Evolutionary conservation across 441 rosid species (phyloP).

Genomic region (Dalechampia spathulata): DNA sequence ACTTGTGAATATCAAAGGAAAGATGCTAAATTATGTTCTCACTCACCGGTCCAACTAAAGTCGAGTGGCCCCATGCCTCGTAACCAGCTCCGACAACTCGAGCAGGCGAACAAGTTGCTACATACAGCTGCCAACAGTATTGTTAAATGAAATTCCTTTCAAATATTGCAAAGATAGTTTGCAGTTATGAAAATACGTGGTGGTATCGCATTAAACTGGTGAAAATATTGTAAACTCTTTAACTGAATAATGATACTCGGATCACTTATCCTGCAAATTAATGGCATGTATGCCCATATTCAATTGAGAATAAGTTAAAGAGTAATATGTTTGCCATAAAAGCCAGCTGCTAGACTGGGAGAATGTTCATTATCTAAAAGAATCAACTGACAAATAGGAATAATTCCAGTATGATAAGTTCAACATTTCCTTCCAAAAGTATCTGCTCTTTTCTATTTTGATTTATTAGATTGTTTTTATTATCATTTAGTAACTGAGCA

Average conservation of each 20-base stretch:
- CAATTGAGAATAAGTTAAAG: background rate
- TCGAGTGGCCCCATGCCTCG: slow-evolving; percentile 99
- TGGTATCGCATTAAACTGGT: too few species aligned
- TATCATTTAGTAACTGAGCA: too few species aligned
- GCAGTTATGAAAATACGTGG: background rate
- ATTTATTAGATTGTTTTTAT: too few species aligned
- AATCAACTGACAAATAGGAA: too few species aligned
- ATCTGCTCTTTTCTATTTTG: too few species aligned
- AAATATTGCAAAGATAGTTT: background rate
- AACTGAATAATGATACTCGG: background rate
- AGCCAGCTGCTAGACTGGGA: background rate
- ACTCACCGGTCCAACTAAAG: slow-evolving; percentile 89
- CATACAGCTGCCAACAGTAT: slow-evolving; percentile 51
- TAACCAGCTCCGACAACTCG: slow-evolving; percentile 68
- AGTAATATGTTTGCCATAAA: too few species aligned
- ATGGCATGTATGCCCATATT: background rate
- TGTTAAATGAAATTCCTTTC: slow-evolving; percentile 6
- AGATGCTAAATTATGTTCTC: background rate
- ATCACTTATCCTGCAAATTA: background rate
- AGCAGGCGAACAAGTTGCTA: slow-evolving; percentile 95
- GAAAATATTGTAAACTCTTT: background rate
- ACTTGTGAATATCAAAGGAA: background rate
- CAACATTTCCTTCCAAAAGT: too few species aligned
- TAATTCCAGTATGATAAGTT: too few species aligned
- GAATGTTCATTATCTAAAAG: background rate